Evolutionary conservation across 2,329 filamentous ascomycete species (phyloP), one percentile per base, ranked within the genome.

Genomic region (Aspergillus fumigatiaffinis): DNA sequence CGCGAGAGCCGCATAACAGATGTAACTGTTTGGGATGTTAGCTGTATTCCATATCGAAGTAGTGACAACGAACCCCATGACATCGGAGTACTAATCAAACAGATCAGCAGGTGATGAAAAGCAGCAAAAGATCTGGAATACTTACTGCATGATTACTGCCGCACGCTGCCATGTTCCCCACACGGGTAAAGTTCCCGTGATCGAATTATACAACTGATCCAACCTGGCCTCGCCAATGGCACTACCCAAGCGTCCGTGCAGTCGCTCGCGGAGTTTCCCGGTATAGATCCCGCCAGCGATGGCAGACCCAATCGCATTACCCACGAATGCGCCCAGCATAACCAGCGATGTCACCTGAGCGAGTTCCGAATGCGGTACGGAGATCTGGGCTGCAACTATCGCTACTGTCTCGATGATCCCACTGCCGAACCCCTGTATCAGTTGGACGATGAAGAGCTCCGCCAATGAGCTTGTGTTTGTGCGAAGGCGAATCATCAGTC

Each of bases 251-350:
- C 74, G 73, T 7, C 64, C 57, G 50, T 67, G 66, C 53, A 81
- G 62, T 5, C 70, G 66, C 3, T 66, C 56, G 32, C 74, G 73
- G 59, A 82, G 73, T 0, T 74, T 73, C n/a, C 73, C 74, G 0
- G 79, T 82, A 60, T 82, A 82, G 14, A 82, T 81, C 6, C 75
- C 78, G 4, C 80, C 80, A 2, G 79, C 78, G 50, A 81, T 74
- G 46, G 74, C 73, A 6, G 73, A 67, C 3, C 71, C 72, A 6
- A 73, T 63, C 7, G 67, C 70, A 26, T 67, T 66, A 12, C 65
- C 70, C 50, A 82, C 60, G 55, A 77, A 80, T 8, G 73, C 70
- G 46, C 72, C 73, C 12, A 77, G 70, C 26, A 81, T 66, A 14
- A 80, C 70, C 49, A 82, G 60, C 1, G 79, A 77, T 0, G 79